These are phyloP conservation scores for Alternaria infectoria DNA, from an alignment of 2,329 filamentous ascomycete genomes.

Conservation along the genomic window DNA sequence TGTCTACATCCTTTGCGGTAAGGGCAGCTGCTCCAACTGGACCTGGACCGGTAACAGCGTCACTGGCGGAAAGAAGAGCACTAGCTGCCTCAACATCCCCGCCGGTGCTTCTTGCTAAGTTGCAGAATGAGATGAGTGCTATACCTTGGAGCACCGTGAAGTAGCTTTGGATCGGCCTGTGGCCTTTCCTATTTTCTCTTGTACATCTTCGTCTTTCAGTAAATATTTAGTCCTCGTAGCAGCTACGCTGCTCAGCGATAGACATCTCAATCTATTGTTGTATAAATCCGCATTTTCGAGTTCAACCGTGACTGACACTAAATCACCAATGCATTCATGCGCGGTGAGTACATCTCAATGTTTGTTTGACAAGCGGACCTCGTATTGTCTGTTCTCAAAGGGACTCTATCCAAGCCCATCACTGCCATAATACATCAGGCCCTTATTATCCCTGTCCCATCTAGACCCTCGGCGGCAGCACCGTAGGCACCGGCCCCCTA, in stretches of 20 bases:
- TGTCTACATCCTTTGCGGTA: constrained; percentile 64
- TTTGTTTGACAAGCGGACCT: not conserved
- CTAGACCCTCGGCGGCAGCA: constrained; percentile 27
- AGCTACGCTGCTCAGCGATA: not conserved
- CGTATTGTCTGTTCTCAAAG: not conserved
- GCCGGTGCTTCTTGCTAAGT: constrained; percentile 44
- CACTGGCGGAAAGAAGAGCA: constrained; percentile 47
- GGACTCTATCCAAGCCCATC: not conserved
- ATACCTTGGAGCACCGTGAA: not conserved
- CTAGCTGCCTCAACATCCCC: constrained; percentile 45
- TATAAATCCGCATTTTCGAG: not conserved
- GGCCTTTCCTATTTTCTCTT: not conserved
- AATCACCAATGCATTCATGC: too few relatives aligned
- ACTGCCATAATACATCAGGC: too few relatives aligned
- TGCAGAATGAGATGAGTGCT: too few relatives aligned
- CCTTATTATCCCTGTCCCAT: not conserved
- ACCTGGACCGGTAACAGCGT: constrained; percentile 57
- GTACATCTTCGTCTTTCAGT: not conserved
- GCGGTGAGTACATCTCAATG: too few relatives aligned
- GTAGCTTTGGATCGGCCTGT: not conserved
- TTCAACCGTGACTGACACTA: not conserved
- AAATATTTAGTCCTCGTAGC: not conserved
- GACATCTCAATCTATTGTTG: not conserved
- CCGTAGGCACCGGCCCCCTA: constrained; percentile 31
- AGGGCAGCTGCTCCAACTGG: constrained; percentile 61